Percentiles rank a stretch among this genome's conserved stretches.
Evolutionary conservation across 2,329 filamentous ascomycete species (phyloP).

Genomic region (Paracoccidioides brasiliensis): DNA sequence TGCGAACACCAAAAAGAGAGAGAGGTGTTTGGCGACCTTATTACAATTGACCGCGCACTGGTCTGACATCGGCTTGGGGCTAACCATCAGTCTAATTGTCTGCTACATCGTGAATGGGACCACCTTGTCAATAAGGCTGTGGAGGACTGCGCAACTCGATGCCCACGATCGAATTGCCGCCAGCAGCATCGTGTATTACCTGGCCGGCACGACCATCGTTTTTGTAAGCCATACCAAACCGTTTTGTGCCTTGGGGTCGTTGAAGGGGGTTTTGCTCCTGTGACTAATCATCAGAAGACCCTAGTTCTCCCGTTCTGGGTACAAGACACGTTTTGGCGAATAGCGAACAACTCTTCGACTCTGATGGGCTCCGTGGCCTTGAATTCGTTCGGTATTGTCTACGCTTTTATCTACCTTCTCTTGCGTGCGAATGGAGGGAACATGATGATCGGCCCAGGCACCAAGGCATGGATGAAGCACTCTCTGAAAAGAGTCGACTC

Average conservation of each 20-base stretch:
- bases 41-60: constrained; percentile 12
- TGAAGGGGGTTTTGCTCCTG: neutral
- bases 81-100: constrained; percentile 11
- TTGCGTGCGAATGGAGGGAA: constrained; percentile 14
- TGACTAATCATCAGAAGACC: constrained; percentile 4
- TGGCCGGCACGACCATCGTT: constrained; percentile 11
- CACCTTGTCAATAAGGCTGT: constrained; percentile 10
- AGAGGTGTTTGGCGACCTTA: constrained; percentile 12
- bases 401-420: constrained; percentile 14
- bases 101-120: constrained; percentile 11
- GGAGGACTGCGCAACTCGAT: constrained; percentile 12
- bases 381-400: constrained; percentile 15
- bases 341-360: constrained; percentile 5
- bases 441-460: constrained; percentile 1
- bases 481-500: neutral
- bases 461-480: constrained; percentile 4
- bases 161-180: constrained; percentile 14
- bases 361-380: constrained; percentile 14
- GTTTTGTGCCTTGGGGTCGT: neutral
- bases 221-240: constrained; percentile 12
- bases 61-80: constrained; percentile 13
- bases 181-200: constrained; percentile 16
- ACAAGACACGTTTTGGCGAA: constrained; percentile 1
- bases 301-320: constrained; percentile 16
- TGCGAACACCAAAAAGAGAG: constrained; percentile 5